Base-by-base conservation (phyloP, 495 filamentous ascomycete species). In the Letharia lupina region DNA sequence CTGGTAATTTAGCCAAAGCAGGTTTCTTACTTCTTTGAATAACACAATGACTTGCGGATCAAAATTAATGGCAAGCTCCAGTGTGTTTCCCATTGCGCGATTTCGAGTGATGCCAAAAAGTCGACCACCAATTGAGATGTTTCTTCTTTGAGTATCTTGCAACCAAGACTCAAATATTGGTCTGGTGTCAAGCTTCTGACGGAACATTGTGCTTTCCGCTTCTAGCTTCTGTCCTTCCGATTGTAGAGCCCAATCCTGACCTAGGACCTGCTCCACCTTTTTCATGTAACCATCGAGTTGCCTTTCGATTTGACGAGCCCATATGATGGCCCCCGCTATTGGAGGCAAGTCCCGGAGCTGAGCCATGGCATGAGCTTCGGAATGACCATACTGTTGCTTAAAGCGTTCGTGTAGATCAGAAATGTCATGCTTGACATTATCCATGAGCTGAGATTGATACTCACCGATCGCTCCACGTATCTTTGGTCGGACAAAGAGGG, bases 1-100 rank as follows among this genome's bases (percentile, higher is more conserved):
- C 62, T 88, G 86, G 74, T 89, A 98, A 71, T 89, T 91, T 57
- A 94, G 85, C 92, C 93, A 98, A 37, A 91, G 83, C 40, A 99
- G 81, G 71, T 98, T 98, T 37, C 94, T 86, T n/a, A 96, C 95
- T 77, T 99, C 94, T 73, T 99, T 99, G 81, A 98, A 99, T 41
- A 99, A 77, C 0, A 91, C 90, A 74, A 98, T 99, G 66, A 98
- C 89, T 72, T 98, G 93, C 12, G 90, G 86, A 76, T 99, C 93
- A 67, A 99, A 99, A 75, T 98, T 99, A 72, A 99, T 91, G 7
- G 82, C 84, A 20, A 99, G 82, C 75, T 98, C 93, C 45, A 96
- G 75, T 12, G 82, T 82, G 73, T 96, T 94, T 65, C 91, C 92
- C 7, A 90, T 87, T 6, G 92, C 87, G 58, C 94, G 86, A 69